phyloP scores from a whole-genome alignment of 306 rosid genomes.

The Acacia crassicarpa region DNA sequence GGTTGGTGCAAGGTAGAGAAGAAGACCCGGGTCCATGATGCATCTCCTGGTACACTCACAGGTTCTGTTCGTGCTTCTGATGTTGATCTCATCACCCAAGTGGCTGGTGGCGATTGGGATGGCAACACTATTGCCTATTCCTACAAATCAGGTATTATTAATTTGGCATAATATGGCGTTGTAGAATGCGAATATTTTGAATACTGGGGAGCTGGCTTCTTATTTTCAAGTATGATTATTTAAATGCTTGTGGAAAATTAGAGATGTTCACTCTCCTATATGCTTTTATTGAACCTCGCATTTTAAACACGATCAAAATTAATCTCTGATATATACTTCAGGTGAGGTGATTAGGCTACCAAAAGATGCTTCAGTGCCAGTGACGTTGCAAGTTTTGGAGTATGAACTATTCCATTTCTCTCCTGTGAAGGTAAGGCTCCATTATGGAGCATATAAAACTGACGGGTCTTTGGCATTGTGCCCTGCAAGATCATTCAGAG shows the following conservation, averaged over 20 bases:
- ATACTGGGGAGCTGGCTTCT: neutral
- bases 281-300: neutral
- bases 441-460: neutral
- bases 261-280: neutral
- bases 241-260: neutral
- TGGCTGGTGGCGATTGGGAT: constrained; percentile 71
- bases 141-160: constrained; percentile 61
- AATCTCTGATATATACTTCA: constrained; percentile 25
- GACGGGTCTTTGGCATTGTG: neutral
- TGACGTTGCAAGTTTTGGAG: constrained; percentile 75
- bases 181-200: neutral
- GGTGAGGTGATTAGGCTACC: constrained; percentile 80
- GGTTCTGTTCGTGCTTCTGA: constrained; percentile 63
- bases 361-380: constrained; percentile 75
- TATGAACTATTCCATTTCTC: constrained; percentile 87
- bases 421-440: constrained; percentile 62
- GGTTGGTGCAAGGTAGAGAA: constrained; percentile 92
- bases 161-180: neutral
- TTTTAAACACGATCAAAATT: neutral
- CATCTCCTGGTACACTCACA: constrained; percentile 75
- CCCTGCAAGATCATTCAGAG: neutral
- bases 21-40: constrained; percentile 78
- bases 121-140: constrained; percentile 72
- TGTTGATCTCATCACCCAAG: constrained; percentile 63
- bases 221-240: neutral